Percentiles rank a stretch among this genome's conserved stretches.
Evolutionary conservation across 495 filamentous ascomycete genomes (phyloP).

Genomic region (Aspergillus conjunctus): DNA sequence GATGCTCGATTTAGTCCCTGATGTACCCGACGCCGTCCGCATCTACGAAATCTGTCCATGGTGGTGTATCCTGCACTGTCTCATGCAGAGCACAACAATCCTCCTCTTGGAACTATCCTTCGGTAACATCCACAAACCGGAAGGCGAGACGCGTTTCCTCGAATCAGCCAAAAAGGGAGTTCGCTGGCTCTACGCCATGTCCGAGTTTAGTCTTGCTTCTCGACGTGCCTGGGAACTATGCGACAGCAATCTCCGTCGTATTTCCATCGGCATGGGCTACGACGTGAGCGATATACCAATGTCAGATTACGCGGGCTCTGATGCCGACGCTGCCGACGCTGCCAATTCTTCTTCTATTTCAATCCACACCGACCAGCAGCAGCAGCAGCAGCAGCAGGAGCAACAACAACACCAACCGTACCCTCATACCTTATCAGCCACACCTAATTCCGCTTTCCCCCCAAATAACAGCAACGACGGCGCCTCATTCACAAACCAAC

Average conservation of each 20-base stretch:
- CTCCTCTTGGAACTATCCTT: slow-evolving; percentile 65
- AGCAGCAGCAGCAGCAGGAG: not conserved
- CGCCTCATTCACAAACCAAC: not conserved
- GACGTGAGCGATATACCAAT: slow-evolving; percentile 44
- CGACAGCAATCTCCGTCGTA: slow-evolving; percentile 43
- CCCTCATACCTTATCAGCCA: not conserved
- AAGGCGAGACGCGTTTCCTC: slow-evolving; percentile 51
- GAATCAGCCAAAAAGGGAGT: slow-evolving; percentile 55
- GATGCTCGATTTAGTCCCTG: slow-evolving; percentile 57
- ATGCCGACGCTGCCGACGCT: not conserved
- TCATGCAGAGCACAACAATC: slow-evolving; percentile 64
- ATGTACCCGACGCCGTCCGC: slow-evolving; percentile 44
- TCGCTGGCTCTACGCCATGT: slow-evolving; percentile 58
- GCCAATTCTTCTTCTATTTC: not conserved
- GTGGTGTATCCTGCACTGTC: slow-evolving; percentile 67
- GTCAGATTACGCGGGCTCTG: slow-evolving; percentile 24
- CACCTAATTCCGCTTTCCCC: not conserved
- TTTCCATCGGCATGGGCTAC: slow-evolving; percentile 45
- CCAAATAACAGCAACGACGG: too few relatives aligned
- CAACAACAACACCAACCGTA: not conserved
- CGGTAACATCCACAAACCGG: slow-evolving; percentile 55
- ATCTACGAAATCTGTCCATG: slow-evolving; percentile 62
- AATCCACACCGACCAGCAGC: not conserved
- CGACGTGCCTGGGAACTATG: slow-evolving; percentile 62
- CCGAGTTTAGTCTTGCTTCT: slow-evolving; percentile 54